phyloP scores from a whole-genome alignment of 768 basidiomycete species.

The Polyporus arcularius region DNA sequence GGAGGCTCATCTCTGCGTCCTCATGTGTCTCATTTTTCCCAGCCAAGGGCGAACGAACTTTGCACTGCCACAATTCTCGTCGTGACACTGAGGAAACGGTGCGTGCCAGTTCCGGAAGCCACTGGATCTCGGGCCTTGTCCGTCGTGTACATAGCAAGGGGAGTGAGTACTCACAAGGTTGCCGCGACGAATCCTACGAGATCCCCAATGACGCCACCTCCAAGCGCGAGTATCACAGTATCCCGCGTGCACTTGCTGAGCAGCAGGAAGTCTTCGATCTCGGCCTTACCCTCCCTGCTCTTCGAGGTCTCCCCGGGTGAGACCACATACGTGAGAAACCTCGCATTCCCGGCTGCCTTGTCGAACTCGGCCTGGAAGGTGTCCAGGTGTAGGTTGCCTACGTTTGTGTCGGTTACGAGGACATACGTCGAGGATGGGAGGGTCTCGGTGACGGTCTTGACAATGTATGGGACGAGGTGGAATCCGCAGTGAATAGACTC shows the following conservation, averaged over 20 bases:
- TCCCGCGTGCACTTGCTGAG: slow-evolving; percentile 88
- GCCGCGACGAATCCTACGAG: slow-evolving; percentile 95
- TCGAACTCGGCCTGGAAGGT: slow-evolving; percentile 70
- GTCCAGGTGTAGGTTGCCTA: slow-evolving; percentile 77
- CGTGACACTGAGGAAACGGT: too few relatives aligned
- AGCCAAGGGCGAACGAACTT: too few relatives aligned
- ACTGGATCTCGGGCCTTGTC: too few relatives aligned
- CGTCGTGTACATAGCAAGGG: background rate
- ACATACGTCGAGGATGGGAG: slow-evolving; percentile 86
- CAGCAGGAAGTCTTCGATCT: slow-evolving; percentile 91
- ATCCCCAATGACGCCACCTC: slow-evolving; percentile 97
- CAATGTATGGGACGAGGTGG: slow-evolving; percentile 85
- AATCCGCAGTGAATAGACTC: slow-evolving; percentile 94
- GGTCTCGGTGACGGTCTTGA: slow-evolving; percentile 63
- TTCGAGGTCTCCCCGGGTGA: slow-evolving; percentile 94
- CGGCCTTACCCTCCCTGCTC: slow-evolving; percentile 86
- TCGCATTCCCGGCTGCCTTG: slow-evolving; percentile 38
- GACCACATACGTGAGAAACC: slow-evolving; percentile 79
- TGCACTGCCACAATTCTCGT: too few relatives aligned
- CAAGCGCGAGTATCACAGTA: slow-evolving; percentile 89
- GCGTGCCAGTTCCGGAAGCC: too few relatives aligned
- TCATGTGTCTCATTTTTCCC: too few relatives aligned
- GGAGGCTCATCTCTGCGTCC: too few relatives aligned
- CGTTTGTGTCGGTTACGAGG: slow-evolving; percentile 89
- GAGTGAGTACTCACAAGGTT: slow-evolving; percentile 72